A percentile compares a stretch with the other conserved stretches of the same genome.
Conservation (phyloP, 2,329 filamentous ascomycete species). For the Neonectria punicea region DNA sequence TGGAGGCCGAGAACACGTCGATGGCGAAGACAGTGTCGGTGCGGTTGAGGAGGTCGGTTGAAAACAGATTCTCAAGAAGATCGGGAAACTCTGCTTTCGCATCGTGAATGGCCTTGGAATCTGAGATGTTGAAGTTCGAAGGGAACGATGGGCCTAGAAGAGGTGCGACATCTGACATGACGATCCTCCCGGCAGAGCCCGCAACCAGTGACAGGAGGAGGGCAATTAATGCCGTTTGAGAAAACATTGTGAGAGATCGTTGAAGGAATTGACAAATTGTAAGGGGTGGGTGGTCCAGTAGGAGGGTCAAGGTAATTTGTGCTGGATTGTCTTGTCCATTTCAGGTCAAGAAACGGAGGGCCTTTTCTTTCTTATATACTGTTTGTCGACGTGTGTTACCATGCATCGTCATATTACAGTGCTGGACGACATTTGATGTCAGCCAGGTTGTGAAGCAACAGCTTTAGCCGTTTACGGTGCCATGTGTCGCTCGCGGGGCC, state of each 20-base stretch:
- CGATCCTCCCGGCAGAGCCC: constrained; percentile 10
- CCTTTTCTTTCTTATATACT: neutral
- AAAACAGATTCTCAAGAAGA: constrained; percentile 24
- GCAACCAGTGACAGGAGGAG: constrained; percentile 3
- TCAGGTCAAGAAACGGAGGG: neutral
- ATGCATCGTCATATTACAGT: neutral
- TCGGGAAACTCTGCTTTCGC: constrained; percentile 28
- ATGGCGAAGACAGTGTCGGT: constrained; percentile 35
- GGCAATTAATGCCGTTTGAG: neutral
- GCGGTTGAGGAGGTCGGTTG: constrained; percentile 12
- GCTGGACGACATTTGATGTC: neutral
- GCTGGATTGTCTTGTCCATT: neutral
- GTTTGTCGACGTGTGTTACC: neutral
- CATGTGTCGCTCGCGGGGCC: neutral
- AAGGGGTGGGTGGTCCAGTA: no score
- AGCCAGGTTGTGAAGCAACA: neutral
- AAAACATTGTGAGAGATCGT: neutral
- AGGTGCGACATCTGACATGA: constrained; percentile 29
- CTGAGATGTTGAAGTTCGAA: constrained; percentile 33
- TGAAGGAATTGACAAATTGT: neutral
- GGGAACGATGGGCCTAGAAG: constrained; percentile 37
- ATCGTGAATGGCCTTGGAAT: constrained; percentile 10
- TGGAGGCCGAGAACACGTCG: constrained; percentile 41
- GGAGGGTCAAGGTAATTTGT: neutral
- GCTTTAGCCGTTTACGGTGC: neutral